Evolutionary conservation across 2,329 filamentous ascomycete genomes (phyloP).

Genomic region (Clathrospora elynae): DNA sequence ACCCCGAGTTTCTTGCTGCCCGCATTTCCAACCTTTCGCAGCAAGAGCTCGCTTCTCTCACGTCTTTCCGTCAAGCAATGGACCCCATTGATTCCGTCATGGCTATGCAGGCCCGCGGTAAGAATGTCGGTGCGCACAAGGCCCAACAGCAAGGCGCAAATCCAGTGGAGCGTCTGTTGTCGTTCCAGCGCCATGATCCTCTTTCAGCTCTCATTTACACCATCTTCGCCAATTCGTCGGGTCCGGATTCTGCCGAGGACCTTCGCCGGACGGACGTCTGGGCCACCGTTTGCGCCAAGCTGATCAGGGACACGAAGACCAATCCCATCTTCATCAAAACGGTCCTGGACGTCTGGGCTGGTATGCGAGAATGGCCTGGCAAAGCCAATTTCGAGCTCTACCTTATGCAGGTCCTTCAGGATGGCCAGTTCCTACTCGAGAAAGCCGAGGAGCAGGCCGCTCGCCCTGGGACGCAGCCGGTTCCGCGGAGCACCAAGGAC

Average conservation of each 20-base stretch:
- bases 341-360: slow-evolving; percentile 84
- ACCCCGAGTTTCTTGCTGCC: slow-evolving; percentile 84
- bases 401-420: slow-evolving; percentile 90
- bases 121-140: slow-evolving; percentile 55
- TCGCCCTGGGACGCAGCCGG: slow-evolving; percentile 70
- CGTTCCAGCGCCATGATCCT: slow-evolving; percentile 87
- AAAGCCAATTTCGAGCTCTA: slow-evolving; percentile 91
- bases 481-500: slow-evolving; percentile 76
- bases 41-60: slow-evolving; percentile 76
- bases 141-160: slow-evolving; percentile 60
- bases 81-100: slow-evolving; percentile 85
- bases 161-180: slow-evolving; percentile 81
- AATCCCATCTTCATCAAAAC: slow-evolving; percentile 79
- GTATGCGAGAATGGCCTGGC: slow-evolving; percentile 86
- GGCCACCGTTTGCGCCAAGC: slow-evolving; percentile 82
- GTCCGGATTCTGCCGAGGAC: slow-evolving; percentile 81
- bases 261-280: slow-evolving; percentile 80
- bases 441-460: slow-evolving; percentile 76
- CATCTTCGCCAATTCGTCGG: slow-evolving; percentile 84
- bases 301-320: slow-evolving; percentile 77
- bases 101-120: slow-evolving; percentile 64
- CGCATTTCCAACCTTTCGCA: slow-evolving; percentile 77
- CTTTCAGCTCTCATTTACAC: slow-evolving; percentile 85
- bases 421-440: slow-evolving; percentile 88
- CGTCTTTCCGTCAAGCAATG: slow-evolving; percentile 76